phyloP scores from a whole-genome alignment of 2,329 filamentous ascomycete species.

The Aureobasidium sp. region DNA sequence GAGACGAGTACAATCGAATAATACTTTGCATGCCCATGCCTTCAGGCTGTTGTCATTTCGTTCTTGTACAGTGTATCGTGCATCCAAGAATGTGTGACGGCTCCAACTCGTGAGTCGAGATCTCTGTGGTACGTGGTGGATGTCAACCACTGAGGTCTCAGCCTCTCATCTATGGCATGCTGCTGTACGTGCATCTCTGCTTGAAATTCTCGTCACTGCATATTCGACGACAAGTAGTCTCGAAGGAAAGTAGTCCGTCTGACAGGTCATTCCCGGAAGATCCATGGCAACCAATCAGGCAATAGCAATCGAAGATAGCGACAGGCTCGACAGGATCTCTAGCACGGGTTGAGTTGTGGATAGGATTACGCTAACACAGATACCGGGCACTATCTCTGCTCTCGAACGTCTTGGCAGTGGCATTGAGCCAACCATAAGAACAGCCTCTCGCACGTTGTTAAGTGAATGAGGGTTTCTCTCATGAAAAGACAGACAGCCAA shows the following conservation, averaged over 20 bases:
- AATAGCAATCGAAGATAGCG: background rate
- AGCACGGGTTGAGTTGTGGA: constrained; percentile 5
- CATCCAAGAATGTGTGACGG: background rate
- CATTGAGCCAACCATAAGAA: constrained; percentile 15
- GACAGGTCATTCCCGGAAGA: background rate
- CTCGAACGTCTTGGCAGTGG: constrained; percentile 11
- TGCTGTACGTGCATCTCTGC: background rate
- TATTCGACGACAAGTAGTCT: background rate
- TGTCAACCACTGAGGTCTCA: background rate
- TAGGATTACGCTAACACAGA: constrained; percentile 9
- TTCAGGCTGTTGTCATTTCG: background rate
- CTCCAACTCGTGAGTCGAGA: background rate
- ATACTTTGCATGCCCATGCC: background rate
- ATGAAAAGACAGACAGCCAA: background rate
- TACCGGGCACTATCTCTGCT: constrained; percentile 12
- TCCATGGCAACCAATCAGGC: background rate
- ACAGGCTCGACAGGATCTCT: background rate
- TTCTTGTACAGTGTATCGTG: background rate
- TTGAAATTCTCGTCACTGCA: background rate
- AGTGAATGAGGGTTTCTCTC: background rate
- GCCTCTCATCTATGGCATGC: background rate
- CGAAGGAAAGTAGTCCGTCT: background rate
- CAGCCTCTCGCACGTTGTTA: constrained; percentile 13
- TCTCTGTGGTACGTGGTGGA: background rate
- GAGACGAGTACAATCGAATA: background rate